Conservation (phyloP, 1,284 basidiomycete genomes). For the Moesziomyces globuligerus region DNA sequence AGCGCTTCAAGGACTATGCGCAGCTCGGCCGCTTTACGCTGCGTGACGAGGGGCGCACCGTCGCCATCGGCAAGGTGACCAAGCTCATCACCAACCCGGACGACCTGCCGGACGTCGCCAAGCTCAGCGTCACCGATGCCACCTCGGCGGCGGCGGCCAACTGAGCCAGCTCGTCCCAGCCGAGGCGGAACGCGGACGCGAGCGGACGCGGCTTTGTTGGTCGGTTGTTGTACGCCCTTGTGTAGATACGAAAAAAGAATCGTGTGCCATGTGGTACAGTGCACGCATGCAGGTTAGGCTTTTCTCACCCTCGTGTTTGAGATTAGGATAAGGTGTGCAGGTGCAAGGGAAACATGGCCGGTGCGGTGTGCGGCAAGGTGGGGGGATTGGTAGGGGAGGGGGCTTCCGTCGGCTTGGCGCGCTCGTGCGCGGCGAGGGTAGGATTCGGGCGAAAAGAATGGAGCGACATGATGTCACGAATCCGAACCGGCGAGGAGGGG, state of each 20-base stretch:
- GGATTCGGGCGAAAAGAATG: no score
- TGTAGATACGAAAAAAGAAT: background rate
- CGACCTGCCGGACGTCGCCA: slow-evolving; percentile 55
- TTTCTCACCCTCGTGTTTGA: background rate
- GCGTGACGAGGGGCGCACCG: slow-evolving; percentile 64
- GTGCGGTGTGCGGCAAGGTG: background rate
- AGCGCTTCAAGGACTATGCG: slow-evolving; percentile 65
- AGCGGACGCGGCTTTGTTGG: background rate
- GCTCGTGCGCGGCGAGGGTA: no score
- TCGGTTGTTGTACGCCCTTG: no score
- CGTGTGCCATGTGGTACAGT: no score
- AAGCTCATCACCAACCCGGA: slow-evolving; percentile 57
- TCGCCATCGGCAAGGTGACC: slow-evolving; percentile 66
- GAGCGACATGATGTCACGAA: no score
- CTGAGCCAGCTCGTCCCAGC: no score
- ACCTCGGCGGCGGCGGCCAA: slow-evolving; percentile 24
- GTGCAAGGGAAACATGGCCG: no score
- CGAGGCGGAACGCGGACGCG: no score
- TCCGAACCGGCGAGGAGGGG: no score
- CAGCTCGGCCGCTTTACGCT: slow-evolving; percentile 66
- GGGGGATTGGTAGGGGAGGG: no score
- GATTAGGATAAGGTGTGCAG: background rate
- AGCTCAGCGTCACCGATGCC: slow-evolving; percentile 49
- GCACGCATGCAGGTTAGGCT: background rate
- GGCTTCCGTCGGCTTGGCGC: background rate